phyloP scores from a whole-genome alignment of 2,329 filamentous ascomycete species.

The Colletotrichum liaoningense region DNA sequence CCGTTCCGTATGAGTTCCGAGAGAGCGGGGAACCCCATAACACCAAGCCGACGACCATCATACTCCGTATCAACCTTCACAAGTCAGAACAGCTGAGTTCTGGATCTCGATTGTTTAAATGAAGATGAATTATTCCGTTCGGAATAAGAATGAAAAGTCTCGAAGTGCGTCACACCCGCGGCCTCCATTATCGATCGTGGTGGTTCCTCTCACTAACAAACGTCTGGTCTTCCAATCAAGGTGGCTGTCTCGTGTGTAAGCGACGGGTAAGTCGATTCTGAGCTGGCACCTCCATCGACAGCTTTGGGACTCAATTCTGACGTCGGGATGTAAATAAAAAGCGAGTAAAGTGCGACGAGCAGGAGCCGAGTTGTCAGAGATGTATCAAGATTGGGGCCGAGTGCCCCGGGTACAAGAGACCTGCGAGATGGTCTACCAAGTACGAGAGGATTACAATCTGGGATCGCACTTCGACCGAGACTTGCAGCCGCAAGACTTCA shows the following conservation, averaged over 20 bases:
- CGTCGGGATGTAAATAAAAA: background rate
- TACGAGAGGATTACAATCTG: background rate
- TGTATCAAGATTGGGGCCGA: background rate
- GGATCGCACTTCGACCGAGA: background rate
- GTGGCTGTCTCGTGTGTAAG: background rate
- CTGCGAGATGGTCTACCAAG: background rate
- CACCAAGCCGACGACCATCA: background rate
- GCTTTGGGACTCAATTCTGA: background rate
- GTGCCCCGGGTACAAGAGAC: background rate
- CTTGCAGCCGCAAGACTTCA: no score
- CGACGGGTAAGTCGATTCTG: background rate
- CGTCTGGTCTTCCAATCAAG: no score
- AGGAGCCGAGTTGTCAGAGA: background rate
- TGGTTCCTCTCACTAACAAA: no score
- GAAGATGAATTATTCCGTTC: background rate
- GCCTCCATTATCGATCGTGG: no score
- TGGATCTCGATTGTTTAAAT: background rate
- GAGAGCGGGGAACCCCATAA: background rate
- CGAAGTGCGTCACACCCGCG: background rate
- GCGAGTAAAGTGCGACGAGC: background rate
- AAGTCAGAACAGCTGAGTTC: no score
- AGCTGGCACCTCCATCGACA: background rate
- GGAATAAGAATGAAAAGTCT: background rate
- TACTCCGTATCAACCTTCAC: background rate
- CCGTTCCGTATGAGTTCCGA: background rate